These are phyloP conservation scores for Porcisia deanei DNA, from an alignment of 208 protist species.

Conservation along the genomic window DNA sequence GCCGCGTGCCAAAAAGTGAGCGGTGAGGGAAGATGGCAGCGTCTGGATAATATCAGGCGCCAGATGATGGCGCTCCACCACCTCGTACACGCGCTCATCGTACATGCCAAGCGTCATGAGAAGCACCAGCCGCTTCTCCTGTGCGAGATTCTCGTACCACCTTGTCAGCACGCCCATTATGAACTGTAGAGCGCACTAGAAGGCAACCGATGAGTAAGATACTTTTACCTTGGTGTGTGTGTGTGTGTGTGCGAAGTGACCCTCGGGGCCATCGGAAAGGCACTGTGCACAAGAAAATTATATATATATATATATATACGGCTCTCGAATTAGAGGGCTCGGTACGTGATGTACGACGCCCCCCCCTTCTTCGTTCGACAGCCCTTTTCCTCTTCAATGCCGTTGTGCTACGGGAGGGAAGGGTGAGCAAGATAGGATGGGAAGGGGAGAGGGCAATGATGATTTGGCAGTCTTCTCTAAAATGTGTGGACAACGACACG, in stretches of 20 bases:
- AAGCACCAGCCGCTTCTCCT: slow-evolving; percentile 51
- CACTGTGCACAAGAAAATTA: neutral
- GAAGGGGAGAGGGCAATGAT: neutral
- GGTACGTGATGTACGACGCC: neutral
- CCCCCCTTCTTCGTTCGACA: neutral
- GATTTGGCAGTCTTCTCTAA: neutral
- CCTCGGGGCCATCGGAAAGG: neutral
- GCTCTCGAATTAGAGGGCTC: neutral
- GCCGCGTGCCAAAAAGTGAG: slow-evolving; percentile 75
- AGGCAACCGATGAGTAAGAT: neutral
- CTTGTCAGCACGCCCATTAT: slow-evolving; percentile 60
- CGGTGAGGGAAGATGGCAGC: slow-evolving; percentile 62
- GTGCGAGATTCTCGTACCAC: slow-evolving; percentile 73
- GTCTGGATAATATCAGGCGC: slow-evolving; percentile 48
- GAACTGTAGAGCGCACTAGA: neutral
- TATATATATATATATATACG: slow-evolving; percentile 15
- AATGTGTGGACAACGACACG: neutral
- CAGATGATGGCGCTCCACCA: slow-evolving; percentile 77
- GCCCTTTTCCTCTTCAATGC: neutral
- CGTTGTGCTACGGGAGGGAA: neutral
- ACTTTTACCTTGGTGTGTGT: neutral
- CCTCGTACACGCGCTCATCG: slow-evolving; percentile 91
- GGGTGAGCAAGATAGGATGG: neutral
- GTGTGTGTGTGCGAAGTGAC: slow-evolving; percentile 1
- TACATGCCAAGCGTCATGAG: slow-evolving; percentile 75